These are phyloP conservation scores for Beta macrorhiza DNA, from an alignment of 179 eudicot species.

Conservation along the genomic window DNA sequence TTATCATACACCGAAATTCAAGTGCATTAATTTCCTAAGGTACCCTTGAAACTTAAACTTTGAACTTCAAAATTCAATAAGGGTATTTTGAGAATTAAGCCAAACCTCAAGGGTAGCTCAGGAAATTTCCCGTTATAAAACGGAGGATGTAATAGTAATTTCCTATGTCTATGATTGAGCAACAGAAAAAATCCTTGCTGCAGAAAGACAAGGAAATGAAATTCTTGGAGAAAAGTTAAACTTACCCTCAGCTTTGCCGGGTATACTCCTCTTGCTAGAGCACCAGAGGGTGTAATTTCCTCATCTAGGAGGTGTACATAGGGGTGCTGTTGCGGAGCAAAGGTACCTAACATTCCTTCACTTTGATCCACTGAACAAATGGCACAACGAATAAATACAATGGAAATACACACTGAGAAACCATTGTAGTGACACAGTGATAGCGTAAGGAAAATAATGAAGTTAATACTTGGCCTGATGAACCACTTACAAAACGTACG, in stretches of 20 bases:
- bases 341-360: conserved; percentile 65
- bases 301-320: conserved; percentile 53
- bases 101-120: no score
- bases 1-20: no score
- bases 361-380: conserved; percentile 51
- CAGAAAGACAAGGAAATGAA: neutral
- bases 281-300: conserved; percentile 68
- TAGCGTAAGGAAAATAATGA: neutral
- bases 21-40: no score
- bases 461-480: neutral
- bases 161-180: neutral
- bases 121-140: no score
- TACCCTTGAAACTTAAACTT: no score
- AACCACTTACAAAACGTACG: neutral
- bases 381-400: neutral
- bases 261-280: conserved; percentile 63
- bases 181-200: neutral
- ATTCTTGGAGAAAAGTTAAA: neutral
- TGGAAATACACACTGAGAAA: neutral
- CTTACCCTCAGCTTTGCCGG: conserved; percentile 55
- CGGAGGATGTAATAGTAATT: neutral
- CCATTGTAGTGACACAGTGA: neutral
- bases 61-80: no score
- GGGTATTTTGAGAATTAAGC: no score
- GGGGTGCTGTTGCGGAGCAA: conserved; percentile 63